Evolutionary conservation across 2,329 filamentous ascomycete species (phyloP).

Genomic region (Aspergillus sp.): DNA sequence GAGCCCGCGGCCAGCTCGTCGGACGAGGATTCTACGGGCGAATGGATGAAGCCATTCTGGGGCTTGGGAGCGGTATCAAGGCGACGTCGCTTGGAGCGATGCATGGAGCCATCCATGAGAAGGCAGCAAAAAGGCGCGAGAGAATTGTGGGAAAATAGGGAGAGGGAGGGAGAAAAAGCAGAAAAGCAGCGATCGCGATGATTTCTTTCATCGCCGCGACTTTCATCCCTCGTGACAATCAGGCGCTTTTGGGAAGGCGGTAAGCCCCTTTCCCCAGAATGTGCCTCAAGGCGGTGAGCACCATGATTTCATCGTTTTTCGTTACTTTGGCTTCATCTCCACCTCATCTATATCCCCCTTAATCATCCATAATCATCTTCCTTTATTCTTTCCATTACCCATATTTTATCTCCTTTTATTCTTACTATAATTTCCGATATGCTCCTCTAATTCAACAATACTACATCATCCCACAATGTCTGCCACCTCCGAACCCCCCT

Average conservation of each 20-base stretch:
- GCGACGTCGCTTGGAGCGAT: conserved; percentile 35
- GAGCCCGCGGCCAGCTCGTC: conserved; percentile 43
- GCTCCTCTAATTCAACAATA: not conserved
- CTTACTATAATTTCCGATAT: not conserved
- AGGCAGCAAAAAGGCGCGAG: not conserved
- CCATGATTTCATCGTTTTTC: conserved; percentile 10
- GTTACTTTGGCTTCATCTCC: not conserved
- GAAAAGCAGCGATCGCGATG: not conserved
- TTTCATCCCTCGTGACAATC: conserved; percentile 10
- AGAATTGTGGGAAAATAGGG: not conserved
- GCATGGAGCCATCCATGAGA: conserved; percentile 27
- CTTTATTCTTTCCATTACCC: not conserved
- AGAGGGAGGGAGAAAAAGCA: not conserved
- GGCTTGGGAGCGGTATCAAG: conserved; percentile 27
- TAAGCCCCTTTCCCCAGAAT: not conserved
- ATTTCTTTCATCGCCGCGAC: conserved; percentile 6
- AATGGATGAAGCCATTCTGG: conserved; percentile 23
- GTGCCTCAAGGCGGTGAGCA: conserved; percentile 5
- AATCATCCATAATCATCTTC: not conserved
- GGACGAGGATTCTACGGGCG: conserved; percentile 39
- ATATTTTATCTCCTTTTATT: not conserved
- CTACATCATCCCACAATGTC: not conserved
- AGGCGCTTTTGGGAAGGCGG: conserved; percentile 3
- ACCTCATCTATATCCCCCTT: not conserved
- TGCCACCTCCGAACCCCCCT: conserved; percentile 21